phyloP scores from a whole-genome alignment of 2,329 filamentous ascomycete genomes.

The Dactylellina leptospora region DNA sequence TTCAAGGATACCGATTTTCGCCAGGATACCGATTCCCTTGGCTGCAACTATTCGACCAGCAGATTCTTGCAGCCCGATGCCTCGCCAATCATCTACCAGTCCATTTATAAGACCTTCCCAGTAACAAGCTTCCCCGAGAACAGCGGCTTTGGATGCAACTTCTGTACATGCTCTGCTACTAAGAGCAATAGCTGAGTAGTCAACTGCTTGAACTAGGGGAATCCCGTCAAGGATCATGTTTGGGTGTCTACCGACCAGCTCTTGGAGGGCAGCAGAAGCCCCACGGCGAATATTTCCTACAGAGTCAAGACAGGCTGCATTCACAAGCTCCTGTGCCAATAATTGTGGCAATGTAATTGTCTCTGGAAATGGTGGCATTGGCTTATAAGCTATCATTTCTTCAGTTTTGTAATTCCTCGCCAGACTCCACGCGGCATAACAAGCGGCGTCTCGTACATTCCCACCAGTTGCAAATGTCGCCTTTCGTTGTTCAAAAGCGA shows the following conservation, averaged over 20 bases:
- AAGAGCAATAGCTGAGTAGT: conserved; percentile 93
- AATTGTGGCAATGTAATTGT: conserved; percentile 67
- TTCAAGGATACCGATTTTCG: conserved; percentile 57
- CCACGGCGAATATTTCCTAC: conserved; percentile 93
- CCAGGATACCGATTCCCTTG: conserved; percentile 71
- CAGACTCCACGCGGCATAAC: conserved; percentile 94
- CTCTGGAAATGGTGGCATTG: conserved; percentile 28
- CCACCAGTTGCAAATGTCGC: conserved; percentile 84
- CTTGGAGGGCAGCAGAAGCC: conserved; percentile 90
- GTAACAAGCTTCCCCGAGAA: conserved; percentile 71
- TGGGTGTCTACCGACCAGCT: conserved; percentile 90
- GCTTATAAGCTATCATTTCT: conserved; percentile 69
- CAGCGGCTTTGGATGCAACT: conserved; percentile 74
- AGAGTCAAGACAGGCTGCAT: conserved; percentile 84
- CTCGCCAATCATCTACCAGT: conserved; percentile 80
- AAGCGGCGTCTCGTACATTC: conserved; percentile 92
- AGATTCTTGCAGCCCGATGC: conserved; percentile 80
- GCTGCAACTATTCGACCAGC: conserved; percentile 77
- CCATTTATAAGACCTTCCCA: conserved; percentile 75
- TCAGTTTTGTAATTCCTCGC: conserved; percentile 83
- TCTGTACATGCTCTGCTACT: conserved; percentile 81
- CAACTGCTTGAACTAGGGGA: conserved; percentile 83
- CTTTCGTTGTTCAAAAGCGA: conserved; percentile 85
- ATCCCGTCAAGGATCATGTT: conserved; percentile 85
- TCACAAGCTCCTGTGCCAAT: conserved; percentile 81